phyloP scores from a whole-genome alignment of 2,329 filamentous ascomycete genomes.

The Pseudogymnoascus sp. region DNA sequence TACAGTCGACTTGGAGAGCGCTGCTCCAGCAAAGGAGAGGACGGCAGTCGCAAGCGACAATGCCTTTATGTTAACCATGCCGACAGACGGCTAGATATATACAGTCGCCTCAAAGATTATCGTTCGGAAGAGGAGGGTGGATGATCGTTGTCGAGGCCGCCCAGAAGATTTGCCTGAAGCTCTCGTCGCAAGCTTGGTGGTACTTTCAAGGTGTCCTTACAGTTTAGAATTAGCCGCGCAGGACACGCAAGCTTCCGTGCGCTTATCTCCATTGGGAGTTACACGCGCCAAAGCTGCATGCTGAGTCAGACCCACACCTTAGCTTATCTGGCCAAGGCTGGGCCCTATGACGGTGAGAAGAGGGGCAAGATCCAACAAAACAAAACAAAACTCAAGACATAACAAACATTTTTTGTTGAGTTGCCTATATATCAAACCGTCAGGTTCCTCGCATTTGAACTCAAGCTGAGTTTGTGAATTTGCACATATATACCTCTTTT shows the following conservation, averaged over 20 bases:
- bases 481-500: not conserved
- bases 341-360: conserved; percentile 6
- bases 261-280: conserved; percentile 6
- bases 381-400: conserved; percentile 7
- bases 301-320: conserved; percentile 8
- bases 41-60: conserved; percentile 47
- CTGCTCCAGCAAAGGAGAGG: conserved; percentile 41
- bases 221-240: conserved; percentile 10
- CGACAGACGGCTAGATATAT: conserved; percentile 2
- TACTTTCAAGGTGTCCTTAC: conserved; percentile 11
- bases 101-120: conserved; percentile 3
- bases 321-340: conserved; percentile 4
- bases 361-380: conserved; percentile 7
- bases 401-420: conserved; percentile 6
- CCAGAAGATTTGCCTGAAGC: conserved; percentile 6
- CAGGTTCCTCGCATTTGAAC: not conserved
- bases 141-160: conserved; percentile 9
- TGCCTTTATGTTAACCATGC: conserved; percentile 25
- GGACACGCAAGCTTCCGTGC: conserved; percentile 2
- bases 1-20: conserved; percentile 25
- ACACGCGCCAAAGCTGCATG: not conserved
- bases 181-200: conserved; percentile 9
- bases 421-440: not conserved
- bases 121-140: not conserved
- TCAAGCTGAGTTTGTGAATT: conserved; percentile 4